Evolutionary conservation across 805 yeast genomes (phyloP), one percentile per base, ranked within the genome.

Genomic region (Lachancea nothofagi): DNA sequence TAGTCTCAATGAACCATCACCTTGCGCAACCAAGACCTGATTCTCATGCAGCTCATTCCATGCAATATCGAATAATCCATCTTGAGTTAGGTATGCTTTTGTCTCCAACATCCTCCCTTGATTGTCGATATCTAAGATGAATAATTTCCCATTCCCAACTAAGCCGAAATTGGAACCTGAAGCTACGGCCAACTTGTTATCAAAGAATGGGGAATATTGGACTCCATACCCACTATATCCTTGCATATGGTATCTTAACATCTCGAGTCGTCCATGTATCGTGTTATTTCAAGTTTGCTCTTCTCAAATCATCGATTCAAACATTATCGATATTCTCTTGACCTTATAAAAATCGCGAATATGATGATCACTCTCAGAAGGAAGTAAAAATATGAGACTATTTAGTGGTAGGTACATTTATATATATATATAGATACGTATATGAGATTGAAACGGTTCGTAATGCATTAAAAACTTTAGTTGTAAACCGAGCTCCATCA

Each of bases 41-140:
- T 86, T 88, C 45, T 88, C 97, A 60, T 90, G 90, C 5, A 70
- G 39, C 59, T 90, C 98, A 41, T 89, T 83, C 97, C 97, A 90
- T 0, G 90, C 76, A 1, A 83, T 65, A 53, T 85, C 94, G 53
- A 85, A 88, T 13, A 89, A 66, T 5, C 96, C 95, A 63, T 90
- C 98, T 61, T 90, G 97, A 0, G 97, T 90, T 45, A 87, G 87
- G 66, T 85, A 90, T 12, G 73, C 59, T 4, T 71, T 63, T 33
- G 75, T 77, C 28, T 71, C 72, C 4, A 54, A 52, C 13, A 86
- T 70, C n/a, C 49, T 52, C 1, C 97, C 97, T 45, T 69, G 65
- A 17, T 77, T 75, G 38, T 72, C 75, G 33, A 90, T 83, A 35
- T 77, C 78, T 18, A 90, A 65, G 1, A 90, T 69, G 49, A 68